Evolutionary conservation across 768 basidiomycete genomes (phyloP).

Genomic region (Lentinula lateritia): DNA sequence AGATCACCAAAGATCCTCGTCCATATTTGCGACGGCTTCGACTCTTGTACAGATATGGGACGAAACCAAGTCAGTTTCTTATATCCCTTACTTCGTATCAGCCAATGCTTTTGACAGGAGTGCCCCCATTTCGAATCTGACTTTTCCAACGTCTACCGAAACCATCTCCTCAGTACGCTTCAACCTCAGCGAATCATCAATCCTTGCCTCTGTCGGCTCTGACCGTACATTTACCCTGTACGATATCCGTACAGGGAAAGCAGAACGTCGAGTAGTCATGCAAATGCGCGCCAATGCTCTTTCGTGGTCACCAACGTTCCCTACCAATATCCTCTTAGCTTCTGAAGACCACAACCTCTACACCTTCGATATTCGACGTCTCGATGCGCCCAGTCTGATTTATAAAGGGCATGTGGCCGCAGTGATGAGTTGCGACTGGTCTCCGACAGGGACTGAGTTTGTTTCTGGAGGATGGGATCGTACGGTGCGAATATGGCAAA

Average conservation of each 20-base stretch:
- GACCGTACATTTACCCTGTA: slow-evolving; percentile 96
- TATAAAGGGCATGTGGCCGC: slow-evolving; percentile 98
- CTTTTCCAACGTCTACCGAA: slow-evolving; percentile 83
- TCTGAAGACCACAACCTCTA: slow-evolving; percentile 99
- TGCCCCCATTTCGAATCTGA: slow-evolving; percentile 79
- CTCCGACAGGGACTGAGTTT: slow-evolving; percentile 92
- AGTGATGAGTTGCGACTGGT: slow-evolving; percentile 97
- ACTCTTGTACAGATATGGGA: slow-evolving; percentile 97
- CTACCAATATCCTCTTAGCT: slow-evolving; percentile 86
- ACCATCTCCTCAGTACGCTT: slow-evolving; percentile 86
- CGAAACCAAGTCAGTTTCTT: slow-evolving; percentile 73
- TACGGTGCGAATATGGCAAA: slow-evolving; percentile 89
- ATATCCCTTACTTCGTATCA: not conserved
- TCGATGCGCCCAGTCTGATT: slow-evolving; percentile 79
- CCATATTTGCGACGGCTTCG: slow-evolving; percentile 92
- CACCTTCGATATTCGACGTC: slow-evolving; percentile 90
- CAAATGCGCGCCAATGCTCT: slow-evolving; percentile 90
- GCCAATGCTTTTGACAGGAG: slow-evolving; percentile 42
- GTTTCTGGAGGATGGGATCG: slow-evolving; percentile 97
- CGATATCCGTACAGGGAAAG: slow-evolving; percentile 95
- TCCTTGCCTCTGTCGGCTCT: slow-evolving; percentile 91
- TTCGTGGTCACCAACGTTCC: slow-evolving; percentile 94
- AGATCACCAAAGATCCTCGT: slow-evolving; percentile 86
- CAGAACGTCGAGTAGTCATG: slow-evolving; percentile 88
- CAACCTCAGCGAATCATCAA: slow-evolving; percentile 90